Evolutionary conservation across 1,139 yeast genomes (phyloP).

Genomic region (Pichia sp.): DNA sequence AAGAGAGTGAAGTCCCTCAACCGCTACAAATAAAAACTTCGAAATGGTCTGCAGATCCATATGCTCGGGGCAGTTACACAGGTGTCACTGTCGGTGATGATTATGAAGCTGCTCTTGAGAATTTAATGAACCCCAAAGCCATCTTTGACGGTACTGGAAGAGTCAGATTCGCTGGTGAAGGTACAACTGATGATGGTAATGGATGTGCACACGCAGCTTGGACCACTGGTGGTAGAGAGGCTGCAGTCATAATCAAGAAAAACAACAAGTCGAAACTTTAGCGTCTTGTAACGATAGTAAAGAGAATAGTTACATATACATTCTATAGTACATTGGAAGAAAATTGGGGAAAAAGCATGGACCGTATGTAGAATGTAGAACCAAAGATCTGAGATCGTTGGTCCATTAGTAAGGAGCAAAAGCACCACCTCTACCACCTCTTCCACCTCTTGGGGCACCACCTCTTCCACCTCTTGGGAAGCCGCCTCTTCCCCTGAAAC

Average conservation of each 20-base stretch:
- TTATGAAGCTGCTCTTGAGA: constrained; percentile 17
- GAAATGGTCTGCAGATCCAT: constrained; percentile 68
- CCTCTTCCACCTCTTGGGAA: constrained; percentile 5
- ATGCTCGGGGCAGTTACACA: constrained; percentile 65
- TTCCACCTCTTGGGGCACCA: constrained; percentile 16
- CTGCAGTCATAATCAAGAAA: constrained; percentile 27
- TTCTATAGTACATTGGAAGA: too few relatives aligned
- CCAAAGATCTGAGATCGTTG: too few relatives aligned
- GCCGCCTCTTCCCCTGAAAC: constrained; percentile 5
- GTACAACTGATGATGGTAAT: constrained; percentile 65
- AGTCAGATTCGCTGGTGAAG: constrained; percentile 82
- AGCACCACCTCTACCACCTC: constrained; percentile 11
- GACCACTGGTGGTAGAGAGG: constrained; percentile 67
- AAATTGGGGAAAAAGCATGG: too few relatives aligned
- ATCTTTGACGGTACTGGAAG: constrained; percentile 28
- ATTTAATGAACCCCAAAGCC: constrained; percentile 22
- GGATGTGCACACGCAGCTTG: constrained; percentile 86
- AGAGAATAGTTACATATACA: too few relatives aligned
- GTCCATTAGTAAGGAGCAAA: too few relatives aligned
- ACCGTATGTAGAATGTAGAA: too few relatives aligned
- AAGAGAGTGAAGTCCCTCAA: constrained; percentile 25
- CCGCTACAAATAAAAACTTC: constrained; percentile 51
- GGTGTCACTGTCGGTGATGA: constrained; percentile 30
- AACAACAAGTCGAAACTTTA: constrained; percentile 21
- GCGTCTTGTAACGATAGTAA: too few relatives aligned